phyloP scores from a whole-genome alignment of 2,329 filamentous ascomycete species.

The Colletotrichum abscissum region DNA sequence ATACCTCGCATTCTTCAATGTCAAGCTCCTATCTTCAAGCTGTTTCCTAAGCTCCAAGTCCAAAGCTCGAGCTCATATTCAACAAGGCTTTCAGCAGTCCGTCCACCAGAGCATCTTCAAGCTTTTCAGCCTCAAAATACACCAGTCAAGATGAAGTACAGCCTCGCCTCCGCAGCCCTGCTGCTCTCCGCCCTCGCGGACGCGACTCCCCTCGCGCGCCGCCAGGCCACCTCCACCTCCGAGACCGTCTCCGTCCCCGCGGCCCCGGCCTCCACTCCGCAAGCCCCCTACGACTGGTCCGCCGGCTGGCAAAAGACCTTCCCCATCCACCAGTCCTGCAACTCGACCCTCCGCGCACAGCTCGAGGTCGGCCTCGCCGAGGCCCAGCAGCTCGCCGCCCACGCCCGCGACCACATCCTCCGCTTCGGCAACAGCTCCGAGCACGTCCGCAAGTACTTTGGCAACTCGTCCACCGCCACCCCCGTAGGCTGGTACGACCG shows the following conservation, averaged over 20 bases:
- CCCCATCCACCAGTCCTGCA: slow-evolving; percentile 74
- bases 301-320: slow-evolving; percentile 48
- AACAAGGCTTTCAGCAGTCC: neutral
- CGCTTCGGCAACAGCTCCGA: slow-evolving; percentile 66
- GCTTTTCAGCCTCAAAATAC: too few species aligned
- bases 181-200: slow-evolving; percentile 41
- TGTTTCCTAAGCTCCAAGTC: slow-evolving; percentile 13
- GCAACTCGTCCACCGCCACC: slow-evolving; percentile 65
- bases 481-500: slow-evolving; percentile 73
- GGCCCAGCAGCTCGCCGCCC: slow-evolving; percentile 65
- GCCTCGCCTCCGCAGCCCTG: slow-evolving; percentile 33
- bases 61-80: neutral
- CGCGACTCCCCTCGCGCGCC: slow-evolving; percentile 42
- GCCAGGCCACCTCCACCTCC: slow-evolving; percentile 26
- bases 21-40: neutral
- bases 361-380: slow-evolving; percentile 69
- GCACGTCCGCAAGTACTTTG: slow-evolving; percentile 75
- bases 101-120: neutral
- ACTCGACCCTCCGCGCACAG: slow-evolving; percentile 68
- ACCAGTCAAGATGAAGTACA: slow-evolving; percentile 28
- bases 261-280: slow-evolving; percentile 37
- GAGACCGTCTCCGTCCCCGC: slow-evolving; percentile 35
- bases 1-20: neutral
- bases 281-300: slow-evolving; percentile 46
- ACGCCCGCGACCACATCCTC: slow-evolving; percentile 72